These are phyloP conservation scores for Leonotis leonurus DNA, from an alignment of 257 asterid species.

Conservation along the genomic window DNA sequence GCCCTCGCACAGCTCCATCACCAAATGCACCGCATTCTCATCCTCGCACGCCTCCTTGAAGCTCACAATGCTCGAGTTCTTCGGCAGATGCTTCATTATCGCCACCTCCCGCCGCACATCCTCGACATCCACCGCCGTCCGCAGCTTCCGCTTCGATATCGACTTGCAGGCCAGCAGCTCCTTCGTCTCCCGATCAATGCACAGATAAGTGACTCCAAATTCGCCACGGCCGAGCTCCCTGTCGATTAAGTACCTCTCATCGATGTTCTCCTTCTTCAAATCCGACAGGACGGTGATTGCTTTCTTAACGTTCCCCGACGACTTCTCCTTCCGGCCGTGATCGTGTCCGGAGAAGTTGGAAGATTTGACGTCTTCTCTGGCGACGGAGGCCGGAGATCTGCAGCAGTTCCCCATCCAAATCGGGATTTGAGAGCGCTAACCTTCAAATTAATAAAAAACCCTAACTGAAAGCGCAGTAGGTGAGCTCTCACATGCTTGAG, in stretches of 20 bases:
- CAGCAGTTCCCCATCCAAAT: slow-evolving; percentile 62
- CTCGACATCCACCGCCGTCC: slow-evolving; percentile 84
- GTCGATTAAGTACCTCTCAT: slow-evolving; percentile 60
- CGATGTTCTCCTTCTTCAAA: slow-evolving; percentile 58
- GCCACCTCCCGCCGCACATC: slow-evolving; percentile 92
- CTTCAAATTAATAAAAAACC: slow-evolving; percentile 8
- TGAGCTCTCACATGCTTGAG: slow-evolving; percentile 34
- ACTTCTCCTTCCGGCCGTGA: slow-evolving; percentile 55
- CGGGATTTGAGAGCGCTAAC: slow-evolving; percentile 15
- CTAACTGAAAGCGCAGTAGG: slow-evolving; percentile 19
- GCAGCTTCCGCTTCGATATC: slow-evolving; percentile 77
- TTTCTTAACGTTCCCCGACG: slow-evolving; percentile 33
- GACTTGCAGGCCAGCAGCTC: slow-evolving; percentile 91
- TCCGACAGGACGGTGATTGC: slow-evolving; percentile 52
- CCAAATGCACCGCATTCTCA: slow-evolving; percentile 94
- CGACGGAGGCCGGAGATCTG: slow-evolving; percentile 96
- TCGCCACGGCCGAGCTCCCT: slow-evolving; percentile 90
- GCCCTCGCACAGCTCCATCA: slow-evolving; percentile 93
- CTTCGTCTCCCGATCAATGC: slow-evolving; percentile 71
- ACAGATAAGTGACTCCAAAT: slow-evolving; percentile 86
- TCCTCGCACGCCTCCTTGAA: slow-evolving; percentile 90
- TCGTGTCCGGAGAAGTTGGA: slow-evolving; percentile 71
- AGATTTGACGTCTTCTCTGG: slow-evolving; percentile 80
- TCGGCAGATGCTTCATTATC: slow-evolving; percentile 86
- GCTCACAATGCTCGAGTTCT: slow-evolving; percentile 67